phyloP scores from a whole-genome alignment of 2,329 filamentous ascomycete species.

The Xylariaceae sp. region DNA sequence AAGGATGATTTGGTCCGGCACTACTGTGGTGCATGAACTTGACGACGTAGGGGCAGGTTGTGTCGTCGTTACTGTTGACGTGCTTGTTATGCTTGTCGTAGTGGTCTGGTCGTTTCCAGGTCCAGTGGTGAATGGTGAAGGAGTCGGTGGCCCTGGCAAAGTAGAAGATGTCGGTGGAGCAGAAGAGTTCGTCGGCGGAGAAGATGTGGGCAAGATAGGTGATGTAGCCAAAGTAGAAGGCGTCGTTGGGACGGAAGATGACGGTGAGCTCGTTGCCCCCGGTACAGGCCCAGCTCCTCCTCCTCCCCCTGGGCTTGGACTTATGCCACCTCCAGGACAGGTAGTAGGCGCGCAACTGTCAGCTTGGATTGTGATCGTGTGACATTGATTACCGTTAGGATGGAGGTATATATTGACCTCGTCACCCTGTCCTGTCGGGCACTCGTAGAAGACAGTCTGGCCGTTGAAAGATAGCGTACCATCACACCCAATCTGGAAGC shows the following conservation, averaged over 20 bases:
- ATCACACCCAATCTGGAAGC: slow-evolving; percentile 62
- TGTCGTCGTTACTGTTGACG: slow-evolving; percentile 22
- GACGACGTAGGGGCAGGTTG: slow-evolving; percentile 14
- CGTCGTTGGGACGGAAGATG: not conserved
- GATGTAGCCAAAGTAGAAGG: slow-evolving; percentile 17
- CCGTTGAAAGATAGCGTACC: slow-evolving; percentile 60
- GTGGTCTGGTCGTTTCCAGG: slow-evolving; percentile 6
- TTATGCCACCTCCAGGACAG: slow-evolving; percentile 19
- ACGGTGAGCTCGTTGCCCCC: slow-evolving; percentile 7
- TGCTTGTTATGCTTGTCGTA: slow-evolving; percentile 26
- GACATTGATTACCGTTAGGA: slow-evolving; percentile 53
- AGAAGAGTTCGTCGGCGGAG: not conserved
- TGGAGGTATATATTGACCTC: slow-evolving; percentile 63
- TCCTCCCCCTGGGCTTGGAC: slow-evolving; percentile 13
- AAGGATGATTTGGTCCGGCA: slow-evolving; percentile 53
- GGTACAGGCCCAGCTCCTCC: slow-evolving; percentile 6
- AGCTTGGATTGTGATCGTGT: slow-evolving; percentile 53
- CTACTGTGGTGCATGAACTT: slow-evolving; percentile 14
- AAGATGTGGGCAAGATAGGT: too few species aligned
- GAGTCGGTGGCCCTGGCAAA: slow-evolving; percentile 10
- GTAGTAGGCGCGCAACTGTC: slow-evolving; percentile 45
- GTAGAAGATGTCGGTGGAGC: not conserved
- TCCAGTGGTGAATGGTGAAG: slow-evolving; percentile 19
- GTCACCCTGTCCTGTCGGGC: slow-evolving; percentile 60
- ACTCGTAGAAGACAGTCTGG: slow-evolving; percentile 63